Percentiles rank a stretch among this genome's conserved stretches.
Evolutionary conservation across 768 basidiomycete species (phyloP).

Genomic region (Amanita subjunquillea): DNA sequence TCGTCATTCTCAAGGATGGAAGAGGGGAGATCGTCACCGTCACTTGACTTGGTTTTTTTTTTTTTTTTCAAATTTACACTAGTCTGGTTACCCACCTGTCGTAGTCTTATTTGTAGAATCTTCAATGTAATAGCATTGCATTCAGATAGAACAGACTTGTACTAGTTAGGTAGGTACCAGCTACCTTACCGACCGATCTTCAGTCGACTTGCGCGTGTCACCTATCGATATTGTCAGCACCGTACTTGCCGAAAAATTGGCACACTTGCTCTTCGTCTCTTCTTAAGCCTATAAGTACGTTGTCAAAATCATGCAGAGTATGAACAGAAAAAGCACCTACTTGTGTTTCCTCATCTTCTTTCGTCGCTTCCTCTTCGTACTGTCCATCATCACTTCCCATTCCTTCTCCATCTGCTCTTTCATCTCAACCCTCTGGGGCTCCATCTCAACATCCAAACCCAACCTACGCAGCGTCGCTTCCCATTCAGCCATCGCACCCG

Average conservation of each 20-base stretch:
- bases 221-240: constrained; percentile 21
- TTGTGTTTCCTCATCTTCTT: constrained; percentile 99
- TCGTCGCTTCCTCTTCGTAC: constrained; percentile 73
- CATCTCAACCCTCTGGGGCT: constrained; percentile 38
- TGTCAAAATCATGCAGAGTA: neutral
- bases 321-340: constrained; percentile 34
- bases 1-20: constrained; percentile 88
- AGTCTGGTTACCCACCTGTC: neutral
- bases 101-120: neutral
- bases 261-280: constrained; percentile 73
- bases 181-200: constrained; percentile 21
- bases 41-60: constrained; percentile 33
- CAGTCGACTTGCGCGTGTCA: constrained; percentile 30
- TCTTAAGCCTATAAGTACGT: constrained; percentile 55
- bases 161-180: constrained; percentile 4
- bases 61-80: no score
- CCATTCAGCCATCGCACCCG: constrained; percentile 58
- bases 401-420: constrained; percentile 47
- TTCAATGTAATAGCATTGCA: neutral
- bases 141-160: neutral
- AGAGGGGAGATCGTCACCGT: constrained; percentile 85
- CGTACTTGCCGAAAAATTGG: neutral
- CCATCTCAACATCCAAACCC: constrained; percentile 44
- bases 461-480: constrained; percentile 53
- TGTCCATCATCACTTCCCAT: constrained; percentile 67